These are phyloP conservation scores for Fomitopsis schrenkii DNA, from an alignment of 1,284 basidiomycete genomes.

Conservation along the genomic window DNA sequence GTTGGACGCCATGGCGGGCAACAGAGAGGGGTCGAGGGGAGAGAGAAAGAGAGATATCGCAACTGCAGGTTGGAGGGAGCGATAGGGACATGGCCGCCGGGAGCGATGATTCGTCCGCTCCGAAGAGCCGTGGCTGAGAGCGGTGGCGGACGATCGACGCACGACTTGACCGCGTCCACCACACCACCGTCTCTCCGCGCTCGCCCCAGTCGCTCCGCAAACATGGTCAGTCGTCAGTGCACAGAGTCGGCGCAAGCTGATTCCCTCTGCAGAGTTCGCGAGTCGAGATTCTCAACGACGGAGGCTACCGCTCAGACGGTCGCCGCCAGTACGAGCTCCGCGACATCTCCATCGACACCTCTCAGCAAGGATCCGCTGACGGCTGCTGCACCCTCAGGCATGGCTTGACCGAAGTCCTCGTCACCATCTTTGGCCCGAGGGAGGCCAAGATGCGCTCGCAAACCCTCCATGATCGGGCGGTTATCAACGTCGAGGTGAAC, in stretches of 20 bases:
- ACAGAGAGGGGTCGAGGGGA: not conserved
- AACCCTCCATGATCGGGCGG: constrained; percentile 78
- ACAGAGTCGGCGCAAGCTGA: not conserved
- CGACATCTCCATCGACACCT: constrained; percentile 75
- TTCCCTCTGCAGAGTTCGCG: constrained; percentile 54
- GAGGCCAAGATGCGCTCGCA: constrained; percentile 79
- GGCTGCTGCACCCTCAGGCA: constrained; percentile 84
- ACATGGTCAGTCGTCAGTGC: not conserved
- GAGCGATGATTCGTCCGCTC: too few species aligned
- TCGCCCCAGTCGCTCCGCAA: not conserved
- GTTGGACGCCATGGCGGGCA: not conserved
- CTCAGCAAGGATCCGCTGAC: constrained; percentile 76
- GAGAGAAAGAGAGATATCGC: not conserved
- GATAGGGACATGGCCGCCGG: not conserved
- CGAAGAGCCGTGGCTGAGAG: not conserved
- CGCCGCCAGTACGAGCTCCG: constrained; percentile 89
- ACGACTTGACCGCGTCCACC: too few species aligned
- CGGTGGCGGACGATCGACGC: too few species aligned
- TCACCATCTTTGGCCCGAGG: constrained; percentile 87
- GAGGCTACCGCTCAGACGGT: constrained; percentile 87
- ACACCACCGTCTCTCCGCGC: not conserved
- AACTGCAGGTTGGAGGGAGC: too few species aligned
- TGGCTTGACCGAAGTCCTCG: constrained; percentile 86
- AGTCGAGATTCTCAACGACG: constrained; percentile 87
- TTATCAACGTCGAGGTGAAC: constrained; percentile 82